A percentile compares a stretch with the other conserved stretches of the same genome.
These are phyloP conservation scores for Saccharomycopsis sp. DNA, from an alignment of 805 yeast genomes.

Conservation along the genomic window DNA sequence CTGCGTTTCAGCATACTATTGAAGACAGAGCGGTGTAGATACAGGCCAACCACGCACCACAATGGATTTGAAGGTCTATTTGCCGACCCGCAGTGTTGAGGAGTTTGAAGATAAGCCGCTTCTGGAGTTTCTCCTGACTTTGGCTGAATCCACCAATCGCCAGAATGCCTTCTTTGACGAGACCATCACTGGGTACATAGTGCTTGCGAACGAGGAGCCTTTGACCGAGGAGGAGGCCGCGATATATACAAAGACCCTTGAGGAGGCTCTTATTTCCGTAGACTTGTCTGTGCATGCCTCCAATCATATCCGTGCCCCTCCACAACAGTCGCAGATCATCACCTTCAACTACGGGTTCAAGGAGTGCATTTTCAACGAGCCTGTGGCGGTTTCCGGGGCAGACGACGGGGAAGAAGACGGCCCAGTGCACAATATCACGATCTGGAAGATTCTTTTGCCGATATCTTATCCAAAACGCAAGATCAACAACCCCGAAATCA, in stretches of 20 bases:
- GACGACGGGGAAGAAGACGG: slow-evolving; percentile 8
- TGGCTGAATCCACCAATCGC: slow-evolving; percentile 17
- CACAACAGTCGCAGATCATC: slow-evolving; percentile 6
- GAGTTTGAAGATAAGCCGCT: slow-evolving; percentile 11
- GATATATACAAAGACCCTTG: slow-evolving; percentile 12
- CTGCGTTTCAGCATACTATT: neutral
- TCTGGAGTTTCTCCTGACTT: slow-evolving; percentile 10
- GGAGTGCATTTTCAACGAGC: slow-evolving; percentile 17
- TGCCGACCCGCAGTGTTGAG: slow-evolving; percentile 20
- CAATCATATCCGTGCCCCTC: slow-evolving; percentile 3
- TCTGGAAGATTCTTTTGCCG: slow-evolving; percentile 22
- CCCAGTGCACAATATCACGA: slow-evolving; percentile 5
- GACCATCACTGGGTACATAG: slow-evolving; percentile 18
- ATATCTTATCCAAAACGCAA: slow-evolving; percentile 21
- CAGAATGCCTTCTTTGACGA: slow-evolving; percentile 22
- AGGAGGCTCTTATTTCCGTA: slow-evolving; percentile 15
- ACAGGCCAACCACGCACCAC: neutral
- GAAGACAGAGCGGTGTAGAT: neutral
- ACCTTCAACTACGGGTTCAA: slow-evolving; percentile 14
- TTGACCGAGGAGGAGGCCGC: slow-evolving; percentile 7
- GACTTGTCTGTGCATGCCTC: slow-evolving; percentile 22
- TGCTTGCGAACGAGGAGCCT: slow-evolving; percentile 12
- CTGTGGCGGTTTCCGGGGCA: neutral
- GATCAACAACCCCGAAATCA: slow-evolving; percentile 20
- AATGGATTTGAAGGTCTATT: slow-evolving; percentile 19